Conservation (phyloP, 2,329 filamentous ascomycete genomes). For the Trichoderma arundinaceum region DNA sequence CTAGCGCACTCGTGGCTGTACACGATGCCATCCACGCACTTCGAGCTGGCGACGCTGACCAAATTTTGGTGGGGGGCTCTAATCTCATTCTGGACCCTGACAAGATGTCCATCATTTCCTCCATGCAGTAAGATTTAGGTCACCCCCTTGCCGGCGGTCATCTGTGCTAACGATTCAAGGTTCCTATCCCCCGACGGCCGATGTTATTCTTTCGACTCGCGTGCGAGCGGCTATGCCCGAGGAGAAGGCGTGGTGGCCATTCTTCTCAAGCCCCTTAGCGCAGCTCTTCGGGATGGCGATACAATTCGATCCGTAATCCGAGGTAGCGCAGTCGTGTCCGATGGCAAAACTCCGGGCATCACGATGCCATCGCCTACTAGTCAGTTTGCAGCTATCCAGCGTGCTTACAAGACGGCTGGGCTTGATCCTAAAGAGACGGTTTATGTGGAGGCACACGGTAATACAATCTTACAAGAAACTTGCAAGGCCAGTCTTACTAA, state of each 20-base stretch:
- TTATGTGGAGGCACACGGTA: slow-evolving; percentile 31
- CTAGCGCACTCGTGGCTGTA: slow-evolving; percentile 42
- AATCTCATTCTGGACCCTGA: slow-evolving; percentile 35
- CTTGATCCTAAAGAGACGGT: slow-evolving; percentile 30
- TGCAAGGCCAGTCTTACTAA: neutral
- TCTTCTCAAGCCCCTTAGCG: slow-evolving; percentile 52
- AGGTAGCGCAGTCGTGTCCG: slow-evolving; percentile 27
- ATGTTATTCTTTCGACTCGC: slow-evolving; percentile 31
- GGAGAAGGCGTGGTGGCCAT: slow-evolving; percentile 57
- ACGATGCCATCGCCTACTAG: slow-evolving; percentile 28
- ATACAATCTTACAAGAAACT: neutral
- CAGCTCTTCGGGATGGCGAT: slow-evolving; percentile 47
- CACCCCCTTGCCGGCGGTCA: neutral
- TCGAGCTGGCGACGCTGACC: slow-evolving; percentile 39
- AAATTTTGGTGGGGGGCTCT: slow-evolving; percentile 37
- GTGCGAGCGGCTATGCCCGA: slow-evolving; percentile 54
- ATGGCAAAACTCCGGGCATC: slow-evolving; percentile 32
- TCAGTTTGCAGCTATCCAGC: slow-evolving; percentile 24
- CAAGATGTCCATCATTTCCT: slow-evolving; percentile 31
- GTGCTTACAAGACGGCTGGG: slow-evolving; percentile 26
- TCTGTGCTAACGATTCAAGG: slow-evolving; percentile 8
- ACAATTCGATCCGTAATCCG: slow-evolving; percentile 32
- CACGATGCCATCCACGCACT: slow-evolving; percentile 37
- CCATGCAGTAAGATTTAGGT: slow-evolving; percentile 27
- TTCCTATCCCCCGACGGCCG: slow-evolving; percentile 29